phyloP scores from a whole-genome alignment of 208 protist species.

The Leishmania amazonensis region DNA sequence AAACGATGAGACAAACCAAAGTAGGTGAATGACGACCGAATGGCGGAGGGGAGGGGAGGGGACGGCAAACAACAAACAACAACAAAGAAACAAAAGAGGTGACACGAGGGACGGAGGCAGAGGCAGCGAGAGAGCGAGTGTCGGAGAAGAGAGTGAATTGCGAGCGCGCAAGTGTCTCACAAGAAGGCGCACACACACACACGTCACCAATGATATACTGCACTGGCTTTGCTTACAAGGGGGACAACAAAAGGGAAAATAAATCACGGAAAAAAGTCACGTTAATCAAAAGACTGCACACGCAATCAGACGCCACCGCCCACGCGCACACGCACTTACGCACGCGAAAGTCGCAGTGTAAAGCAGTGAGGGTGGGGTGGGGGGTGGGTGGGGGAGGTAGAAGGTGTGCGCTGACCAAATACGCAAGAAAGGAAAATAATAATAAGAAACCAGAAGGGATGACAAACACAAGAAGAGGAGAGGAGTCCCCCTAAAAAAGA shows the following conservation, averaged over 20 bases:
- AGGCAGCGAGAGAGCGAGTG: background rate
- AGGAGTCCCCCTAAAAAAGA: background rate
- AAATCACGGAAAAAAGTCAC: background rate
- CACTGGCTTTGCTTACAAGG: background rate
- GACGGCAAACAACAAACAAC: background rate
- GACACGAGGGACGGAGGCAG: background rate
- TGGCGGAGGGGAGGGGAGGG: background rate
- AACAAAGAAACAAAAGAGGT: background rate
- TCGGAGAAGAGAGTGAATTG: background rate
- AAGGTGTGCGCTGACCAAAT: background rate
- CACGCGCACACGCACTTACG: background rate
- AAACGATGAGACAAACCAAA: slow-evolving; percentile 8
- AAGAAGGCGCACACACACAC: background rate
- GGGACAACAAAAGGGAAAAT: background rate
- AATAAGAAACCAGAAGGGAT: background rate
- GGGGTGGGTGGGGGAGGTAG: background rate
- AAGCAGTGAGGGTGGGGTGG: background rate
- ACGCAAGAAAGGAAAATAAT: background rate
- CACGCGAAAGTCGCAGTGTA: background rate
- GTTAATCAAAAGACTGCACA: background rate
- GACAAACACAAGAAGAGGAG: background rate
- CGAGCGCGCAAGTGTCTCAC: background rate
- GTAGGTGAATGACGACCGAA: background rate
- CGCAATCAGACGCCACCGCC: background rate
- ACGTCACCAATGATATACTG: background rate